Evolutionary conservation across 495 filamentous ascomycete genomes (phyloP).

Genomic region (Neurospora discreta): DNA sequence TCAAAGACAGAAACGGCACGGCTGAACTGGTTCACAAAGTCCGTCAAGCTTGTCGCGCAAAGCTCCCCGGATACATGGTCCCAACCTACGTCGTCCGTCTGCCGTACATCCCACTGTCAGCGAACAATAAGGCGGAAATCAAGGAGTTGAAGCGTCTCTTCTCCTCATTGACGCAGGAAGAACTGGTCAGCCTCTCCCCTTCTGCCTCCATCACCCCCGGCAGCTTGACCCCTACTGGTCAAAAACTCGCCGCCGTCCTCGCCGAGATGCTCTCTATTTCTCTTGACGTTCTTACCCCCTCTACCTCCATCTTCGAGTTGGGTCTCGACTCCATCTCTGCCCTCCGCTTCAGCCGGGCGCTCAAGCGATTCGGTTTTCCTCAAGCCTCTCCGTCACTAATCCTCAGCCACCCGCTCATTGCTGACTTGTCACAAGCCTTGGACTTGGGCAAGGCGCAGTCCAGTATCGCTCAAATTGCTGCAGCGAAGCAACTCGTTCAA

Average conservation of each 20-base stretch:
- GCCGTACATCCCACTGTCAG: conserved; percentile 47
- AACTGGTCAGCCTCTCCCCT: conserved; percentile 26
- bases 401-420: conserved; percentile 45
- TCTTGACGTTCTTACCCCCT: conserved; percentile 31
- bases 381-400: conserved; percentile 51
- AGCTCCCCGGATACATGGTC: conserved; percentile 65
- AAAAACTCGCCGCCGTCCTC: conserved; percentile 41
- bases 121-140: conserved; percentile 67
- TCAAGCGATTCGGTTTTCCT: conserved; percentile 42
- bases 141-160: conserved; percentile 51
- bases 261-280: conserved; percentile 34
- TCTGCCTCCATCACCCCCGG: background rate
- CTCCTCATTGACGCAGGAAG: conserved; percentile 43
- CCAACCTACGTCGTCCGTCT: conserved; percentile 61
- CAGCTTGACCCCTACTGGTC: conserved; percentile 28
- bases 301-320: conserved; percentile 65
- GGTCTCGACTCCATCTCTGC: conserved; percentile 77
- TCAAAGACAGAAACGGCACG: conserved; percentile 9
- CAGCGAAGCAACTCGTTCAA: conserved; percentile 14
- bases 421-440: conserved; percentile 13
- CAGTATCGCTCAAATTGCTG: background rate
- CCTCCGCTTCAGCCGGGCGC: conserved; percentile 45
- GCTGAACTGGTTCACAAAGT: conserved; percentile 19
- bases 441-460: background rate
- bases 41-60: conserved; percentile 42